Percentiles rank a stretch among this genome's conserved stretches.
Conservation (phyloP, 768 basidiomycete species). For the Phanerochaete carnosa region DNA sequence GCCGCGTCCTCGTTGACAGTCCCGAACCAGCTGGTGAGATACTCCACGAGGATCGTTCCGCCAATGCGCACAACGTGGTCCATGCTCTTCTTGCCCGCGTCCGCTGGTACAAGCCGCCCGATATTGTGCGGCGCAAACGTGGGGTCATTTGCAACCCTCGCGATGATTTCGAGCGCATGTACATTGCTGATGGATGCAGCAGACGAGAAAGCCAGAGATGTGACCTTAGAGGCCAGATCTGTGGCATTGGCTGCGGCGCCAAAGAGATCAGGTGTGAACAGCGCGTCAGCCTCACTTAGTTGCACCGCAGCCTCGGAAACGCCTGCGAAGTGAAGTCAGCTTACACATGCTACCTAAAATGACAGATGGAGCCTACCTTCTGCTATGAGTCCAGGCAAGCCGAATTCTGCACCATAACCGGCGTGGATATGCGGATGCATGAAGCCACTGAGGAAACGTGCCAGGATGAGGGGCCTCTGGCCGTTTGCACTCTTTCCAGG, state of each 20-base stretch:
- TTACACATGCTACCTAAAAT: no score
- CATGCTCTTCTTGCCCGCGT: constrained; percentile 2
- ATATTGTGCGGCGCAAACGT: constrained; percentile 18
- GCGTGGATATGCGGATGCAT: constrained; percentile 65
- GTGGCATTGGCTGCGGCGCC: not conserved
- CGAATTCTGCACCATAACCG: constrained; percentile 60
- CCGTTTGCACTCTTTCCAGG: constrained; percentile 11
- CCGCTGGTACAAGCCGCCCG: not conserved
- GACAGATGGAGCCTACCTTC: no score
- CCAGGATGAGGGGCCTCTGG: constrained; percentile 50
- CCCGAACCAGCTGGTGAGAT: constrained; percentile 21
- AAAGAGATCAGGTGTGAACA: constrained; percentile 30
- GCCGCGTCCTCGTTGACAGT: constrained; percentile 9
- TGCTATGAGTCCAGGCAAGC: constrained; percentile 56
- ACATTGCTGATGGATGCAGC: constrained; percentile 12
- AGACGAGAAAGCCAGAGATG: not conserved
- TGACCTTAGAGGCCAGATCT: constrained; percentile 4
- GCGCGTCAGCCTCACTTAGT: constrained; percentile 28
- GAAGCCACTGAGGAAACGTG: constrained; percentile 51
- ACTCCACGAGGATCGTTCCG: constrained; percentile 14
- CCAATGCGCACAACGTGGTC: constrained; percentile 5
- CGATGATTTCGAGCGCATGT: constrained; percentile 51
- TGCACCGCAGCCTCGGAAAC: constrained; percentile 48
- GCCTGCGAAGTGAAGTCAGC: not conserved
- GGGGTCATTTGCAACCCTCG: constrained; percentile 51